Evolutionary conservation across 805 yeast species (phyloP), one percentile per base, ranked within the genome.

Genomic region (Maudiozyma bulderi): DNA sequence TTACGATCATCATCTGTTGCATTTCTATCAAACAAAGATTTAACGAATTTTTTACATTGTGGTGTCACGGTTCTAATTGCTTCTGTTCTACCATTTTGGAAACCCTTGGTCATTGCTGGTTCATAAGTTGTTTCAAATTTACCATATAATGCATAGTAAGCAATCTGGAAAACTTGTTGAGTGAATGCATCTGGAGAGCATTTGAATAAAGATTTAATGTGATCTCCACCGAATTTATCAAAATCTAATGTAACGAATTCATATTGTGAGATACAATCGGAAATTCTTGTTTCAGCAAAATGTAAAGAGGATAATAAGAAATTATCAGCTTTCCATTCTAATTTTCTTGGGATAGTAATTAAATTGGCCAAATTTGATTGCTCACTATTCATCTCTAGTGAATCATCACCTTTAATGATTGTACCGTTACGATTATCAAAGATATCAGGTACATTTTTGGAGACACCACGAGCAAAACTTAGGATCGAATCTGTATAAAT

Each of bases 161-260:
- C 88, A 8, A 93, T 86, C 67, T 89, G 96, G 72, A 88, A 87
- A 28, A 89, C 84, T 91, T 89, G 87, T 65, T 89, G 97, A 38
- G 85, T 83, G 68, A 85, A 89, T 0, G 97, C 97, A 72, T 89
- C 97, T 0, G 97, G 97, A 2, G 95, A 85, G 64, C 82, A 82
- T 53, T 88, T 90, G 80, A 87, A 82, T 50, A 78, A 78, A 6
- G 60, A 45, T 64, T 89, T 89, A 62, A 89, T 88, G 50, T 78
- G 75, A 47, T 82, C 79, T 57, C 86, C 77, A 39, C 96, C 97
- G 64, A 75, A 85, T 8, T 69, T 65, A 33, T 62, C 60, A 66
- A 84, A 89, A 65, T 87, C 91, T 50, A 89, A 68, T 29, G 84
- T 85, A 47, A 81, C 82, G 64, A 89, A 86, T 63, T 89, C 96